A percentile compares a stretch with the other conserved stretches of the same genome.
phyloP scores from a whole-genome alignment of 345 rosid species.

The Rhodamnia argentea region DNA sequence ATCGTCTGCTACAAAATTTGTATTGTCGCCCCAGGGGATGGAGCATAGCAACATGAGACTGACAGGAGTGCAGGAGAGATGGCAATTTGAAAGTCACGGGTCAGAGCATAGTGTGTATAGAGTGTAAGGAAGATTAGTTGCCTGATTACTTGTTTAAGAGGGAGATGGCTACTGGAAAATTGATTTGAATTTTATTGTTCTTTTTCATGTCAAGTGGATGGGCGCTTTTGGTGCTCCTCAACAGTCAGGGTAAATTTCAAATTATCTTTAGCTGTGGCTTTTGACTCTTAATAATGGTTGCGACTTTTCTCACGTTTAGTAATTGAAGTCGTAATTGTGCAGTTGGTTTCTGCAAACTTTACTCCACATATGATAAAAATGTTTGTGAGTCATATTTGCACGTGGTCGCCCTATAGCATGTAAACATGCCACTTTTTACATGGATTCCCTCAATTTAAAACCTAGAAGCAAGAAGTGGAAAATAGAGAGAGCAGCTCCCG shows the following conservation, averaged over 20 bases:
- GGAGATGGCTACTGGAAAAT: too few relatives aligned
- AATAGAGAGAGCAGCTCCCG: background rate
- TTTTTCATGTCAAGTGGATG: background rate
- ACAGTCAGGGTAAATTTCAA: background rate
- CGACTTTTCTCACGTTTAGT: background rate
- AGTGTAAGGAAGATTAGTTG: too few relatives aligned
- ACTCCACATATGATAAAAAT: background rate
- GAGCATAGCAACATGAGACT: background rate
- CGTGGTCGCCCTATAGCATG: too few relatives aligned
- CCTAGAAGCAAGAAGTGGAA: background rate
- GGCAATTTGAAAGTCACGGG: too few relatives aligned
- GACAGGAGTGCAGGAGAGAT: background rate
- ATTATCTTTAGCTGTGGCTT: background rate
- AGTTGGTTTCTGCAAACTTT: background rate
- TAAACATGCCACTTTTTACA: too few relatives aligned
- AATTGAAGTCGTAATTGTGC: background rate
- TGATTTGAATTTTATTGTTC: too few relatives aligned
- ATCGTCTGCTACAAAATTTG: background rate
- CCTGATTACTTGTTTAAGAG: too few relatives aligned
- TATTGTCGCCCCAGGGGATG: background rate
- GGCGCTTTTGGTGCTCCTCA: background rate
- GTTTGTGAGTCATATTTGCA: background rate
- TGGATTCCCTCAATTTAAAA: too few relatives aligned
- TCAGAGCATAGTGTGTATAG: too few relatives aligned
- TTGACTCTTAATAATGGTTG: background rate